phyloP scores from a whole-genome alignment of 2,329 filamentous ascomycete genomes.

The Monilinia vaccinii-corymbosi region DNA sequence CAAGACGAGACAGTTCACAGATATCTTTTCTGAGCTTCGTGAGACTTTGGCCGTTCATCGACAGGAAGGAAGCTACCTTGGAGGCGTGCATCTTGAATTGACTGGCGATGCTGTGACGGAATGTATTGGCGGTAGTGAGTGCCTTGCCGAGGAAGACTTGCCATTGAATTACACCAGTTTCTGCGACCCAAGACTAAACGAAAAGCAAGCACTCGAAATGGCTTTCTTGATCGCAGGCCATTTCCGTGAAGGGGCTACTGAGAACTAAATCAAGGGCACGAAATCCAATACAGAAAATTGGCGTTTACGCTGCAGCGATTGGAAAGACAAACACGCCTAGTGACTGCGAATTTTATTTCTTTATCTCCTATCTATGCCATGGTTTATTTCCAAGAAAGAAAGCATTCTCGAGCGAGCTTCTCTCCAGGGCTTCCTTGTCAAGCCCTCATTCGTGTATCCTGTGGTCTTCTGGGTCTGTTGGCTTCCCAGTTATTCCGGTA shows the following conservation, averaged over 20 bases:
- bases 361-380: not conserved
- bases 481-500: not conserved
- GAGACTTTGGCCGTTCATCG: conserved; percentile 80
- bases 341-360: not conserved
- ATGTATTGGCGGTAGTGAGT: conserved; percentile 84
- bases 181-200: conserved; percentile 90
- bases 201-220: conserved; percentile 93
- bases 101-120: conserved; percentile 96
- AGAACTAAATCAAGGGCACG: not conserved
- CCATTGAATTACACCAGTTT: conserved; percentile 90
- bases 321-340: not conserved
- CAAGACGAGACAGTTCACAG: conserved; percentile 86
- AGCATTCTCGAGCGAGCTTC: not conserved
- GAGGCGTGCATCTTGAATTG: conserved; percentile 89
- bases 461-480: not conserved
- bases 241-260: conserved; percentile 12
- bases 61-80: conserved; percentile 74
- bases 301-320: not conserved
- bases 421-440: no score
- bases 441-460: not conserved
- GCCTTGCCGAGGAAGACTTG: conserved; percentile 78
- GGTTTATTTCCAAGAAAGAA: not conserved
- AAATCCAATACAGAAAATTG: not conserved
- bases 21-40: conserved; percentile 81
- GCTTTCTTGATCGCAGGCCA: conserved; percentile 89